Percentiles rank a stretch among this genome's conserved stretches.
Evolutionary conservation across 176 grass and related monocot species (phyloP).

Genomic region (Rhipidocladum racemiflorum): DNA sequence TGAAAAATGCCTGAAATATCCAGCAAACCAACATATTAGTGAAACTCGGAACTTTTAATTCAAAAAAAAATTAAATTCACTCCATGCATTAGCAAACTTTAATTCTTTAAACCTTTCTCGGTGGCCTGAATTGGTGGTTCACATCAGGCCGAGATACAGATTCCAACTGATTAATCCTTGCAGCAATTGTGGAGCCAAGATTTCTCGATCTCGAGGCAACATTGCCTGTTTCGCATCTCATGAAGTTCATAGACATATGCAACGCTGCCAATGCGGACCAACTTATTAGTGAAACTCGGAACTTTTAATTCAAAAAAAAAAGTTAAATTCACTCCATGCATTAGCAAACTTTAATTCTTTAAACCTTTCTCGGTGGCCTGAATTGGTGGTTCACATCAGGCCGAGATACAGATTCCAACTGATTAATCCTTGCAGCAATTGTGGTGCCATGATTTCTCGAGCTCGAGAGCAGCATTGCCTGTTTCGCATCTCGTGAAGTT

Average conservation of each 20-base stretch:
- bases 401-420: constrained; percentile 40
- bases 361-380: constrained; percentile 40
- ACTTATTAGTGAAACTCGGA: background rate
- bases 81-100: background rate
- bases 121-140: constrained; percentile 29
- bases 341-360: constrained; percentile 12
- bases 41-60: background rate
- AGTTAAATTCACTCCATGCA: background rate
- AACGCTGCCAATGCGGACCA: constrained; percentile 9
- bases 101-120: constrained; percentile 43
- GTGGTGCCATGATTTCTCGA: constrained; percentile 25
- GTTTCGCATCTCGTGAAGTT: constrained; percentile 30
- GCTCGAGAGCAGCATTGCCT: constrained; percentile 16
- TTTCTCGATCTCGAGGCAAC: constrained; percentile 26
- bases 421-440: constrained; percentile 42
- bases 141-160: background rate
- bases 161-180: constrained; percentile 48
- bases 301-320: background rate
- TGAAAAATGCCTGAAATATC: constrained; percentile 27
- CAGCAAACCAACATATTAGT: constrained; percentile 2
- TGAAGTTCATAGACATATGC: constrained; percentile 29
- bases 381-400: constrained; percentile 1
- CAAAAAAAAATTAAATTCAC: background rate
- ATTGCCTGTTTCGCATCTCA: constrained; percentile 24
- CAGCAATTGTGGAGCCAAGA: constrained; percentile 36